Evolutionary conservation across 73 alveolate species (phyloP), one percentile per base, ranked within the genome.

Genomic region (Uronychia binucleata): DNA sequence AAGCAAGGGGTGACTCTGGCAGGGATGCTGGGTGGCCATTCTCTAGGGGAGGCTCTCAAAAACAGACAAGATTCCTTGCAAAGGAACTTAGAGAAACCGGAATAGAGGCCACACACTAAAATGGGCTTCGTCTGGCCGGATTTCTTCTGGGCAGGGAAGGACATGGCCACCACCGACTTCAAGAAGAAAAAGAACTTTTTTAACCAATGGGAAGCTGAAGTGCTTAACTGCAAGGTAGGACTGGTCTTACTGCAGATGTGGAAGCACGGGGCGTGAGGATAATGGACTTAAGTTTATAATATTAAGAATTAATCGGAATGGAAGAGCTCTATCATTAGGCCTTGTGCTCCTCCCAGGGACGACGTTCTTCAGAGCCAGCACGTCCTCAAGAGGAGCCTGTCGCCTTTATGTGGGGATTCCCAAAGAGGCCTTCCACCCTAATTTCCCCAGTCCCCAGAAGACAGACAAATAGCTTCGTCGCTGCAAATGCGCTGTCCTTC

Each of bases 151-250:
- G 67, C 67, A 46, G 67, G 67, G 19, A 46, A 46, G 19, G 67
- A 46, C 5, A 19, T 46, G 19, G n/a, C 67, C 5, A 11, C 67
- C 19, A 46, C 67, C 67, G 19, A 46, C 67, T 46, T 46, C 67
- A 46, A 46, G n/a, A 46, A 46, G 19, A 46, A 46, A 19, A 46
- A 46, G 19, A 46, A 46, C 67, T 46, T 46, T 46, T 46, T 46
- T 46, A 46, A 46, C 67, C 67, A 46, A 46, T 46, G 67, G 67
- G 67, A 46, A 46, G 67, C 67, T 46, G 67, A 46, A 46, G 67
- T 46, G n/a, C 67, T 46, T 19, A 46, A 46, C 19, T 46, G 67
- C 67, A 46, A 46, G n/a, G 67, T 46, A 46, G 19, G 67, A 46
- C 19, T 46, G 67, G 19, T 19, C 67, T 46, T 11, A 46, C 67